phyloP scores from a whole-genome alignment of 306 rosid genomes.

The Citrullus colocynthis region DNA sequence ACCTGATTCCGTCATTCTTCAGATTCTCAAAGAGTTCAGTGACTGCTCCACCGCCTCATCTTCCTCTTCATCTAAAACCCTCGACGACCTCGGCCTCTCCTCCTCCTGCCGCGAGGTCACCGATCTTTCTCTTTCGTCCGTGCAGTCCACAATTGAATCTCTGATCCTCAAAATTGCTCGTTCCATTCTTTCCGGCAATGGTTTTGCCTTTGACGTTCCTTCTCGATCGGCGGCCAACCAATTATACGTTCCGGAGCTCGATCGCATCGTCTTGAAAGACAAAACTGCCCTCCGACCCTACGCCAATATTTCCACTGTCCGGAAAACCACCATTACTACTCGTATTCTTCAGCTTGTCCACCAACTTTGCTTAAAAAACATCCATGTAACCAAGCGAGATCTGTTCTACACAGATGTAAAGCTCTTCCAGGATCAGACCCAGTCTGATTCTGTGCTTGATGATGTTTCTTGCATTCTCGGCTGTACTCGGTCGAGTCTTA shows the following conservation, averaged over 20 bases:
- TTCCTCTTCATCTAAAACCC: slow-evolving; percentile 39
- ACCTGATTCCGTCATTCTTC: slow-evolving; percentile 26
- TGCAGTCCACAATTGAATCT: slow-evolving; percentile 51
- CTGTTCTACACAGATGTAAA: slow-evolving; percentile 86
- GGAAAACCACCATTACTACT: slow-evolving; percentile 56
- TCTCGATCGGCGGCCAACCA: slow-evolving; percentile 83
- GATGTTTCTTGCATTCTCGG: slow-evolving; percentile 86
- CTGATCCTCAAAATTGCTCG: slow-evolving; percentile 33
- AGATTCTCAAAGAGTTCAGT: slow-evolving; percentile 21
- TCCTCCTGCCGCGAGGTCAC: slow-evolving; percentile 64
- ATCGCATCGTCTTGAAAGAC: slow-evolving; percentile 71
- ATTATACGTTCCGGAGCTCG: slow-evolving; percentile 72
- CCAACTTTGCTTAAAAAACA: slow-evolving; percentile 62
- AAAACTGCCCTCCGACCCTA: slow-evolving; percentile 63
- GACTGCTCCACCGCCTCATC: slow-evolving; percentile 16
- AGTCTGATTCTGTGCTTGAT: slow-evolving; percentile 75
- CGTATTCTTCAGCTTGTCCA: slow-evolving; percentile 75
- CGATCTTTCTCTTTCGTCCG: slow-evolving; percentile 59
- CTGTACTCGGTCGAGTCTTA: slow-evolving; percentile 75
- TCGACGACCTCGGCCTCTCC: slow-evolving; percentile 59
- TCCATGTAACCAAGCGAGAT: slow-evolving; percentile 93
- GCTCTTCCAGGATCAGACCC: slow-evolving; percentile 80
- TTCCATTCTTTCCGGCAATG: slow-evolving; percentile 67
- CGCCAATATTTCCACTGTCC: slow-evolving; percentile 65
- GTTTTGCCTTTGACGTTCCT: slow-evolving; percentile 76